phyloP scores from a whole-genome alignment of 1,139 yeast species.

The Pichia sp. region DNA sequence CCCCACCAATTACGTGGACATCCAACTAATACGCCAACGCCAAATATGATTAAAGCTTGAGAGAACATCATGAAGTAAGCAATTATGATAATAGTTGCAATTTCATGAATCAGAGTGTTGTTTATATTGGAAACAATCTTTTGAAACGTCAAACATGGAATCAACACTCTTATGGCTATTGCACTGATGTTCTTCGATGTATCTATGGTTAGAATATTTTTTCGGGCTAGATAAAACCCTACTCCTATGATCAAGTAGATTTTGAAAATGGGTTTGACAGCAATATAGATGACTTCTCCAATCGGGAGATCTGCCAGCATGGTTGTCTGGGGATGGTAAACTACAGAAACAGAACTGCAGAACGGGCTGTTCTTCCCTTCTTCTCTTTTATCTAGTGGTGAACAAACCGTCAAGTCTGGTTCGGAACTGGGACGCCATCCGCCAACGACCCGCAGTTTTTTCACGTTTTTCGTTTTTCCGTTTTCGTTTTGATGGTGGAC shows the following conservation, averaged over 20 bases:
- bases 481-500: too few species aligned
- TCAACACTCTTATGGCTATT: constrained; percentile 60
- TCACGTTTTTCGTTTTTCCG: too few species aligned
- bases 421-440: too few species aligned
- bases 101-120: constrained; percentile 63
- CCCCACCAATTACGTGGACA: constrained; percentile 74
- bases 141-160: constrained; percentile 75
- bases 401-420: too few species aligned
- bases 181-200: constrained; percentile 70
- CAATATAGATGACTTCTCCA: constrained; percentile 69
- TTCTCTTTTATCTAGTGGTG: too few species aligned
- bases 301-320: constrained; percentile 33
- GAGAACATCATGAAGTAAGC: constrained; percentile 54
- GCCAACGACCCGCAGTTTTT: too few species aligned
- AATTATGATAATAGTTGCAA: constrained; percentile 67
- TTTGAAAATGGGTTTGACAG: constrained; percentile 83
- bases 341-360: too few species aligned
- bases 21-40: constrained; percentile 23
- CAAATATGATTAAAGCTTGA: constrained; percentile 36
- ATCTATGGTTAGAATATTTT: constrained; percentile 63
- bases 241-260: constrained; percentile 68
- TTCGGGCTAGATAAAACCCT: constrained; percentile 63
- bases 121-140: constrained; percentile 67
- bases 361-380: too few species aligned
- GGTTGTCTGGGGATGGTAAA: not conserved